Evolutionary conservation across 1,284 basidiomycete species (phyloP).

Genomic region (Fomitopsis pinicola): DNA sequence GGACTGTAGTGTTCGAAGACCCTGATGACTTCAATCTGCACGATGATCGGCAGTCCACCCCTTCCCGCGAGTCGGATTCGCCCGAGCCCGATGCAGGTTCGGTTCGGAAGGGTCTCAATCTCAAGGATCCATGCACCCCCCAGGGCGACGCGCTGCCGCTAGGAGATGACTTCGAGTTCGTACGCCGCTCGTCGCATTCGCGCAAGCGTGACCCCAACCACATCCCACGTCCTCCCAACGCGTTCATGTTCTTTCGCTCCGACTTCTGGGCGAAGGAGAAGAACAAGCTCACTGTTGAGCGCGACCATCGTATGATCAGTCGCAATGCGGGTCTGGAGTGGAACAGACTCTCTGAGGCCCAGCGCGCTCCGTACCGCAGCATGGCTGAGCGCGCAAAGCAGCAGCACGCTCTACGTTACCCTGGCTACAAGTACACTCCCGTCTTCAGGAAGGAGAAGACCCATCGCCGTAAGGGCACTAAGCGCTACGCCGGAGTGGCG

Average conservation of each 20-base stretch:
- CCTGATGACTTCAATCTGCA: constrained; percentile 4
- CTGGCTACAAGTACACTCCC: constrained; percentile 55
- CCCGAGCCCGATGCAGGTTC: neutral
- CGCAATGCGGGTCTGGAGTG: constrained; percentile 43
- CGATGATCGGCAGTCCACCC: neutral
- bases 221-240: constrained; percentile 77
- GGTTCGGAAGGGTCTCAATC: neutral
- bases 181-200: constrained; percentile 33
- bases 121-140: neutral
- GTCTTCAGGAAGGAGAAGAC: constrained; percentile 27
- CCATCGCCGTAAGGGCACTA: constrained; percentile 22
- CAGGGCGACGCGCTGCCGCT: neutral
- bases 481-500: constrained; percentile 40
- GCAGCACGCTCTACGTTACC: constrained; percentile 45
- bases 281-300: constrained; percentile 30
- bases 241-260: constrained; percentile 81
- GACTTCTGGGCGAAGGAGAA: constrained; percentile 54
- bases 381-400: constrained; percentile 45
- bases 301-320: constrained; percentile 50
- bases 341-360: constrained; percentile 31
- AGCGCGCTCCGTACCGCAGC: constrained; percentile 36
- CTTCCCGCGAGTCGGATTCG: neutral
- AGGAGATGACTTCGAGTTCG: constrained; percentile 7
- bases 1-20: constrained; percentile 7
- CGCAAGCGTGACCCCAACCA: constrained; percentile 39